phyloP scores from a whole-genome alignment of 2,329 filamentous ascomycete genomes.

The Herpotrichia juniperi region DNA sequence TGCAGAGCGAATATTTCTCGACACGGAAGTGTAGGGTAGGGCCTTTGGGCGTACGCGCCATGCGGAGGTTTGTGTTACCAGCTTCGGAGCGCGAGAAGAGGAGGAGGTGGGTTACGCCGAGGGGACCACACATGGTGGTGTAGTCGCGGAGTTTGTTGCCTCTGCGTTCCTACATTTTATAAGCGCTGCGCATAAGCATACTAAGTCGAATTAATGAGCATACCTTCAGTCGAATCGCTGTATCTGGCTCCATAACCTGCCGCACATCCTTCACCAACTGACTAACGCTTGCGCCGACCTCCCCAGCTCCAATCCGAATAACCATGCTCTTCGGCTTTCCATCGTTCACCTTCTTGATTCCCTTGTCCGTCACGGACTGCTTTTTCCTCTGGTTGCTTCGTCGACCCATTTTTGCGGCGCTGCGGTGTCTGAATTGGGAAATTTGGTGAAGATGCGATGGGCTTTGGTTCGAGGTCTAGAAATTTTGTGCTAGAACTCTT shows the following conservation, averaged over 20 bases:
- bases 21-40: conserved; percentile 94
- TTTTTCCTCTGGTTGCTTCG: conserved; percentile 38
- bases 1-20: conserved; percentile 91
- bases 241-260: conserved; percentile 94
- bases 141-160: conserved; percentile 91
- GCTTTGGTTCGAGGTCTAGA: conserved; percentile 7
- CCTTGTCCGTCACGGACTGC: conserved; percentile 42
- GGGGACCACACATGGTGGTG: conserved; percentile 90
- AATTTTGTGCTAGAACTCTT: conserved; percentile 29
- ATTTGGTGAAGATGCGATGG: neutral
- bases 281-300: conserved; percentile 88
- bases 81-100: conserved; percentile 89
- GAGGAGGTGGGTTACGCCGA: conserved; percentile 90
- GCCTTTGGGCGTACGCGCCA: conserved; percentile 86
- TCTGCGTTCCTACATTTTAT: conserved; percentile 68
- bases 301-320: conserved; percentile 91
- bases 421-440: conserved; percentile 7
- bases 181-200: neutral
- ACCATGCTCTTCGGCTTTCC: conserved; percentile 94
- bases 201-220: conserved; percentile 5
- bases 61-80: conserved; percentile 90
- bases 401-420: conserved; percentile 32
- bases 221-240: conserved; percentile 81
- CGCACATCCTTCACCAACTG: conserved; percentile 92
- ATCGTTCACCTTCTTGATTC: conserved; percentile 61